Evolutionary conservation across 495 filamentous ascomycete species (phyloP).

Genomic region (Entonaema liquescens): DNA sequence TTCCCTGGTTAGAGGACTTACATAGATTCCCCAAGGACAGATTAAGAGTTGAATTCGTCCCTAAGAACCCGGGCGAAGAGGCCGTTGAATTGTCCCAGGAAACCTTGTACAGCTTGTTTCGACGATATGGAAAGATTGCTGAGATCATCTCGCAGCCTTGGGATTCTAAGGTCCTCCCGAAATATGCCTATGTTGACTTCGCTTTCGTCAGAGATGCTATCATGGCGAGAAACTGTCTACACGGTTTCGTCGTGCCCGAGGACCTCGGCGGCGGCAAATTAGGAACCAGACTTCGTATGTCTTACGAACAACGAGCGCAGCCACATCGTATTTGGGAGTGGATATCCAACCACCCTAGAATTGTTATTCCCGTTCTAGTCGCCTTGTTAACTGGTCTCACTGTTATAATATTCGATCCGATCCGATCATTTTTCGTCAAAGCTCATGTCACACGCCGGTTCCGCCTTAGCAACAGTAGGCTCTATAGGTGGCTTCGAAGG

Average conservation of each 20-base stretch:
- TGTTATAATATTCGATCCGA: constrained; percentile 91
- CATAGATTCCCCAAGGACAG: constrained; percentile 79
- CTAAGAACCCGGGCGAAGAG: constrained; percentile 67
- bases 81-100: constrained; percentile 86
- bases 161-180: constrained; percentile 83
- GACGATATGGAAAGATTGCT: constrained; percentile 84
- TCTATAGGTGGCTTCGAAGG: constrained; percentile 82
- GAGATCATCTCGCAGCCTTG: constrained; percentile 82
- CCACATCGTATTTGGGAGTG: constrained; percentile 84
- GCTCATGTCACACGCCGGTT: constrained; percentile 82
- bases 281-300: constrained; percentile 79
- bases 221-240: constrained; percentile 92
- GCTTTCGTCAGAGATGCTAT: constrained; percentile 72
- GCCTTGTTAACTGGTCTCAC: constrained; percentile 84
- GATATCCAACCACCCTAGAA: constrained; percentile 86
- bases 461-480: constrained; percentile 71
- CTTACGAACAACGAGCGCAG: constrained; percentile 81
- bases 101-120: constrained; percentile 84
- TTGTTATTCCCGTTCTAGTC: constrained; percentile 83
- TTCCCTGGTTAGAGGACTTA: constrained; percentile 95
- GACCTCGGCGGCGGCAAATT: constrained; percentile 72
- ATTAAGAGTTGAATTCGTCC: constrained; percentile 84
- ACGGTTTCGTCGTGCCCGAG: constrained; percentile 77
- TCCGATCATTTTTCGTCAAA: constrained; percentile 90
- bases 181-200: constrained; percentile 83